Evolutionary conservation across 345 rosid species (phyloP), one percentile per base, ranked within the genome.

Genomic region (Hibiscus mutabilis): DNA sequence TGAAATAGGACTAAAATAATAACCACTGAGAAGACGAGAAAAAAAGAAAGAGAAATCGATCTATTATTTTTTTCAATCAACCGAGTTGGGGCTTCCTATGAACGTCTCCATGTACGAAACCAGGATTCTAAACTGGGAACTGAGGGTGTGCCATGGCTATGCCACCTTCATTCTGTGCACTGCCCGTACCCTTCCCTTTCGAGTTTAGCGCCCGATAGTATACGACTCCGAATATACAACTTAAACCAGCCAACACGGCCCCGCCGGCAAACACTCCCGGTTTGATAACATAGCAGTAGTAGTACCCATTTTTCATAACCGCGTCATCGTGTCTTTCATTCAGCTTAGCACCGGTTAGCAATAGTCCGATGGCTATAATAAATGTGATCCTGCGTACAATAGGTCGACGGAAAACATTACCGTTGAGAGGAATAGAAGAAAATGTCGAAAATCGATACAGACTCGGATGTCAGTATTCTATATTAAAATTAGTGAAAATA

Each of bases 291-390:
- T 85, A 87, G 83, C 97, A 94, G 73, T 78, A 78, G 87, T 85
- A 86, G 78, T 18, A 75, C 55, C 84, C 84, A 2, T 81, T 70
- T 75, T 82, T 77, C 72, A 73, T 31, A 74, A 84, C 70, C 70
- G 83, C 86, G 72, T 86, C 87, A 10, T 73, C 9, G 1, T 6
- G 96, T 75, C 79, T 86, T 76, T 85, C 84, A 67, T 89, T 95
- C 29, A 95, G 92, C 7, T 91, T 90, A 76, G 96, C 90, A n/a
- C 96, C 99, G 16, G 87, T 83, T 29, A 95, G 85, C 79, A 95
- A 77, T 72, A 95, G 75, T 53, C 89, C 90, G 85, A 92, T 86
- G 14, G 86, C 96, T 77, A 86, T 68, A 2, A 86, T 84, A 74
- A 90, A 95, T 16, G 97, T 89, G 84, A 90, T 89, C 97, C 97